These are phyloP conservation scores for Hypericum androsaemum DNA, from an alignment of 345 rosid genomes.

Conservation along the genomic window DNA sequence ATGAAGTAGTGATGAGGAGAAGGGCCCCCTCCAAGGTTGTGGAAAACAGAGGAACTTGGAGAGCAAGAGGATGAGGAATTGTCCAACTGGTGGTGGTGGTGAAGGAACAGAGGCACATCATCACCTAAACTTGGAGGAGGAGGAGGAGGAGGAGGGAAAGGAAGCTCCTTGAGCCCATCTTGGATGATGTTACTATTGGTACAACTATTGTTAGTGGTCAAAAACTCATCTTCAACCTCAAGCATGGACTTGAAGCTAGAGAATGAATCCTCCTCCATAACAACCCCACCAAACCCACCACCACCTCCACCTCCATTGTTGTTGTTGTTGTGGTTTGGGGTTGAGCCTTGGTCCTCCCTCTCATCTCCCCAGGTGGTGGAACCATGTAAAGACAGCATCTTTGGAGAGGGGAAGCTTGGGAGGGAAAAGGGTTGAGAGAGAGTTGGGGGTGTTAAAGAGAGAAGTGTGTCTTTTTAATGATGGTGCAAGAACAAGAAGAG, in stretches of 20 bases:
- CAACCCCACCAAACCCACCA: too few relatives aligned
- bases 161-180: conserved; percentile 24
- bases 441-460: too few relatives aligned
- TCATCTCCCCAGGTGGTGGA: too few relatives aligned
- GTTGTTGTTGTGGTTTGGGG: too few relatives aligned
- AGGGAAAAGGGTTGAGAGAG: too few relatives aligned
- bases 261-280: too few relatives aligned
- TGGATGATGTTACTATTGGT: conserved; percentile 15
- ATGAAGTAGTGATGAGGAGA: conserved; percentile 45
- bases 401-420: too few relatives aligned
- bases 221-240: not conserved
- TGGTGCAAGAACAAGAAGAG: too few relatives aligned
- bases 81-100: conserved; percentile 16
- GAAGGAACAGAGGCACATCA: conserved; percentile 35
- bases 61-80: conserved; percentile 51
- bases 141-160: conserved; percentile 12
- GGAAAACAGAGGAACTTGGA: conserved; percentile 50
- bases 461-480: too few relatives aligned
- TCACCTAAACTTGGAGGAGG: conserved; percentile 32
- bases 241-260: conserved; percentile 1
- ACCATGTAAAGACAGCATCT: too few relatives aligned
- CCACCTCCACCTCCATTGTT: too few relatives aligned
- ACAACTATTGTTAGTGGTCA: not conserved
- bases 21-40: conserved; percentile 40
- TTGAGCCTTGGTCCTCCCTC: too few relatives aligned